These are phyloP conservation scores for Cetraspora pellucida DNA, from an alignment of 192 early-diverging fungal species.

Conservation along the genomic window DNA sequence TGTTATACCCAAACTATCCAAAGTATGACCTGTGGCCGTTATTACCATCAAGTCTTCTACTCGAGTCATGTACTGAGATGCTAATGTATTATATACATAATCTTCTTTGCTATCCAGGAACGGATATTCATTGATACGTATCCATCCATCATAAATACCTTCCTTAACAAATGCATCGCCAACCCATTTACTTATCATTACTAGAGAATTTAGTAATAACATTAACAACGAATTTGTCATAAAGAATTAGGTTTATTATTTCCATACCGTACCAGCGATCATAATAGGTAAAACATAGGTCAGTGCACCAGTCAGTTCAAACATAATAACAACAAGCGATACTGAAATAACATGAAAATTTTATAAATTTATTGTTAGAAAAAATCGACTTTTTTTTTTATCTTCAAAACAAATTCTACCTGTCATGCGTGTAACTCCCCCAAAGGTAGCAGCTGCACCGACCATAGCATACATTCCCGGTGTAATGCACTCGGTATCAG, in stretches of 20 bases:
- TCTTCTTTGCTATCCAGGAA: conserved; percentile 66
- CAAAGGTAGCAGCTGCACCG: conserved; percentile 80
- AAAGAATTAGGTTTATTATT: neutral
- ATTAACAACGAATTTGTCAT: neutral
- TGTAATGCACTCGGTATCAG: conserved; percentile 83
- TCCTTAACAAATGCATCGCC: conserved; percentile 75
- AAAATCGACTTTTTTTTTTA: conserved; percentile 5
- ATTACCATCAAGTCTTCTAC: conserved; percentile 65
- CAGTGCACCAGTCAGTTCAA: conserved; percentile 95
- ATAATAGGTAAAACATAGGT: conserved; percentile 94
- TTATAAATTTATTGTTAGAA: neutral
- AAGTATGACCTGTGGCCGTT: conserved; percentile 43
- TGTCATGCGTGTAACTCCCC: conserved; percentile 89
- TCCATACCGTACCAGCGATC: conserved; percentile 72
- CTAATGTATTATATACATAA: conserved; percentile 51
- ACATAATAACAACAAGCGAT: conserved; percentile 96
- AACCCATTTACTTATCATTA: conserved; percentile 78
- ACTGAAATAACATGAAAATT: conserved; percentile 43
- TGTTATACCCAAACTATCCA: conserved; percentile 44
- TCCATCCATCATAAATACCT: conserved; percentile 63
- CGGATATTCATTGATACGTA: conserved; percentile 66
- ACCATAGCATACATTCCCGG: conserved; percentile 84
- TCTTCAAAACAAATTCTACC: conserved; percentile 45
- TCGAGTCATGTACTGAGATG: conserved; percentile 63
- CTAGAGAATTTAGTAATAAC: conserved; percentile 38